A percentile compares a stretch with the other conserved stretches of the same genome.
phyloP scores from a whole-genome alignment of 148 eudicot genomes.

The Vaccinium myrtillus region DNA sequence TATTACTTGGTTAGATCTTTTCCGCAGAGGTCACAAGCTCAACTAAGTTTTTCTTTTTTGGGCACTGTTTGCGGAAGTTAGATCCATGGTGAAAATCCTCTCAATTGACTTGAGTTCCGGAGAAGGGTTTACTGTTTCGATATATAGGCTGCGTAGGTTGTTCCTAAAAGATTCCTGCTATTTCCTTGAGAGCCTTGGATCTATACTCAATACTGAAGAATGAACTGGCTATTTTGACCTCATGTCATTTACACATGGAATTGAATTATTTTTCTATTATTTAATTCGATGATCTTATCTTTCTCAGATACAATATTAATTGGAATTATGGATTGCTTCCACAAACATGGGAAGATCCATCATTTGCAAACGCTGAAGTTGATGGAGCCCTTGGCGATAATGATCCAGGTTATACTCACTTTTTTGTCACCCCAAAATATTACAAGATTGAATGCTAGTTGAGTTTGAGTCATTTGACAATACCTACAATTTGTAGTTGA shows the following conservation, averaged over 20 bases:
- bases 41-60: too few relatives aligned
- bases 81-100: not conserved
- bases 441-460: not conserved
- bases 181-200: not conserved
- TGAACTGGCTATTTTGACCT: not conserved
- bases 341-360: constrained; percentile 96
- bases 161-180: not conserved
- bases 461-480: constrained; percentile 7
- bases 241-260: not conserved
- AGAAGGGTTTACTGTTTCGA: not conserved
- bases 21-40: not conserved
- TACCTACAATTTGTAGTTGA: constrained; percentile 51
- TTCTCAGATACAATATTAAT: constrained; percentile 72
- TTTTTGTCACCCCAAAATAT: not conserved
- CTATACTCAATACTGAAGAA: not conserved
- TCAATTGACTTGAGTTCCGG: not conserved
- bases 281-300: not conserved
- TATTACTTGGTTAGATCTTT: not conserved
- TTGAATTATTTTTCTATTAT: not conserved
- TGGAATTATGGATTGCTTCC: constrained; percentile 95
- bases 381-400: constrained; percentile 94
- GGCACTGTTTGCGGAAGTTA: not conserved
- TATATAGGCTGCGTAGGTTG: not conserved
- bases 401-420: constrained; percentile 61
- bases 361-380: constrained; percentile 71